phyloP scores from a whole-genome alignment of 805 yeast genomes.

The Nakazawaea molendinolei region DNA sequence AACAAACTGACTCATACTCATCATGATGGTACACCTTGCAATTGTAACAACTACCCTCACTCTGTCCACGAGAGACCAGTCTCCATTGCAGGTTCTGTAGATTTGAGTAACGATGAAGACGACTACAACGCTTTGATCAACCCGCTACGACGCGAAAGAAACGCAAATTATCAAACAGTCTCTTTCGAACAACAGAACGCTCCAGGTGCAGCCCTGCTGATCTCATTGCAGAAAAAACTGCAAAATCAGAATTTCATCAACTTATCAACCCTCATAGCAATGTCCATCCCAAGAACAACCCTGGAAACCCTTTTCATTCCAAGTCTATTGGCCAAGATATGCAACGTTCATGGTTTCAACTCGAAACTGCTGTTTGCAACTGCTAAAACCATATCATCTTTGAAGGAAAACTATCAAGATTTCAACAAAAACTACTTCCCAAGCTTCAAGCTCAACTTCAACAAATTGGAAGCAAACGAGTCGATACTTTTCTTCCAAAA shows the following conservation, averaged over 20 bases:
- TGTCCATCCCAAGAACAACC: slow-evolving; percentile 70
- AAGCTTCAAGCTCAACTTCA: slow-evolving; percentile 30
- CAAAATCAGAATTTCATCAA: slow-evolving; percentile 37
- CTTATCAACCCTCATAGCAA: slow-evolving; percentile 55
- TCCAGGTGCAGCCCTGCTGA: slow-evolving; percentile 70
- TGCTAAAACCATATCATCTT: slow-evolving; percentile 62
- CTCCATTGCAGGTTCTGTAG: slow-evolving; percentile 57
- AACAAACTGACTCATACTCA: slow-evolving; percentile 20
- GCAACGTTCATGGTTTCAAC: slow-evolving; percentile 64
- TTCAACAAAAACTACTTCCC: slow-evolving; percentile 22
- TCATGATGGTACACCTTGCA: slow-evolving; percentile 45
- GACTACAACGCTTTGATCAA: slow-evolving; percentile 8
- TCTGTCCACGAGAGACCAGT: slow-evolving; percentile 59
- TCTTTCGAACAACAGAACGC: slow-evolving; percentile 64
- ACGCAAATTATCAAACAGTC: slow-evolving; percentile 19
- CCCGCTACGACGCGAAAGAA: slow-evolving; percentile 3
- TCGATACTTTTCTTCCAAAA: slow-evolving; percentile 38
- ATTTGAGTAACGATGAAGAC: slow-evolving; percentile 33
- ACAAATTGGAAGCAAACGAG: slow-evolving; percentile 30
- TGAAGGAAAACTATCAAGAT: slow-evolving; percentile 43
- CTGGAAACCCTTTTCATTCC: slow-evolving; percentile 76
- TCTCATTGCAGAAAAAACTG: slow-evolving; percentile 40
- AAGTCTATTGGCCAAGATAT: slow-evolving; percentile 59
- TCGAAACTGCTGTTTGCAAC: slow-evolving; percentile 66
- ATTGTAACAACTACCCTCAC: slow-evolving; percentile 47